These are phyloP conservation scores for Acacia melanoxylon DNA, from an alignment of 306 rosid species.

Conservation along the genomic window DNA sequence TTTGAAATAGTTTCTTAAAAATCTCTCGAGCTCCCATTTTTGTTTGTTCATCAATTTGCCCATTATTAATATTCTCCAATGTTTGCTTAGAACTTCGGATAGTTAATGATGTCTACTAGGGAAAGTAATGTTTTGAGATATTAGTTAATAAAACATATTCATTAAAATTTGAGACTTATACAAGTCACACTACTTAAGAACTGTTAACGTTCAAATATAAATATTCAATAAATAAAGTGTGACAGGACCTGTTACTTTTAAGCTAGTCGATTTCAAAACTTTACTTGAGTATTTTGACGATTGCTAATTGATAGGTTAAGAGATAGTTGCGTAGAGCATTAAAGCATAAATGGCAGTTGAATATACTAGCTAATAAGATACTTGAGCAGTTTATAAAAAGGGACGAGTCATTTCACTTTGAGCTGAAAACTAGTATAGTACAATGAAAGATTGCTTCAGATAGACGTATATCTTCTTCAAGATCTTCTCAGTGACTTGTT, in stretches of 20 bases:
- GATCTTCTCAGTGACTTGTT: neutral
- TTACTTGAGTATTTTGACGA: neutral
- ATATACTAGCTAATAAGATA: too few relatives aligned
- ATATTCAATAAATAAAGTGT: neutral
- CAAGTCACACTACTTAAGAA: neutral
- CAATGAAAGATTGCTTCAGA: neutral
- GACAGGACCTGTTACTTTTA: neutral
- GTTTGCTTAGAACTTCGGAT: neutral
- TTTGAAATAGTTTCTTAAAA: neutral
- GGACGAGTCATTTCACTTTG: neutral
- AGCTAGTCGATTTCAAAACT: neutral
- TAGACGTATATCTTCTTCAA: neutral
- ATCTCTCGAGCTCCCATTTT: neutral
- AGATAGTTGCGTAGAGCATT: neutral
- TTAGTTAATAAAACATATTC: neutral
- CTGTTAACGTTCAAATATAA: neutral
- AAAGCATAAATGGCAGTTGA: neutral
- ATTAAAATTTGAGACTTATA: neutral
- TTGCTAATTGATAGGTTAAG: neutral
- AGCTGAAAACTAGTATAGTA: constrained; percentile 7
- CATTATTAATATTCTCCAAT: neutral
- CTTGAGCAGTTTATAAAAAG: neutral
- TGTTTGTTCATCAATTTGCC: neutral
- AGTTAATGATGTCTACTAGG: neutral
- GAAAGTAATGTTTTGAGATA: neutral